Evolutionary conservation across 352 stramenopile genomes (phyloP).

Genomic region (Phytophthora pisi): DNA sequence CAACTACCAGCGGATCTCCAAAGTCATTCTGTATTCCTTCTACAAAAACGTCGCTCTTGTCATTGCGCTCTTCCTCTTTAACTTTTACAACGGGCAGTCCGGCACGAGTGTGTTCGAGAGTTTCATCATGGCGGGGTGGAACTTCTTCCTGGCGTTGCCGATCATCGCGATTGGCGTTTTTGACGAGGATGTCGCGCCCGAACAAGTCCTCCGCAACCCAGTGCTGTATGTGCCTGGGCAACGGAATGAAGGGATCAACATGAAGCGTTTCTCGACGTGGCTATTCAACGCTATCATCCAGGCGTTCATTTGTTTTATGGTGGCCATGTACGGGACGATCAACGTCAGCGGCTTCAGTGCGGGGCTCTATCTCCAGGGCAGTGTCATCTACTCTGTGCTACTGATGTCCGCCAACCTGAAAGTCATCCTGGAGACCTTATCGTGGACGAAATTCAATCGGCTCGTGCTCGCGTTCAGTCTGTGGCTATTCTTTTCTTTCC

Average conservation of each 20-base stretch:
- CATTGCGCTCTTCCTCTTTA: conserved; percentile 77
- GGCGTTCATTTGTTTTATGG: conserved; percentile 66
- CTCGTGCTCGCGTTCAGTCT: conserved; percentile 63
- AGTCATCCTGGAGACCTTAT: conserved; percentile 77
- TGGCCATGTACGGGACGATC: conserved; percentile 49
- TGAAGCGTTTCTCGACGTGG: conserved; percentile 62
- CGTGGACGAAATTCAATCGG: conserved; percentile 76
- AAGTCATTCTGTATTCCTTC: conserved; percentile 91
- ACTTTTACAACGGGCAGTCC: conserved; percentile 84
- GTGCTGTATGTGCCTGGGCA: conserved; percentile 66
- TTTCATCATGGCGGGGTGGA: conserved; percentile 83
- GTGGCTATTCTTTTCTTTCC: conserved; percentile 66
- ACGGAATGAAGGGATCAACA: conserved; percentile 71
- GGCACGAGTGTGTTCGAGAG: conserved; percentile 86
- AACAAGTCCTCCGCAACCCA: conserved; percentile 68
- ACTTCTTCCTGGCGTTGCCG: conserved; percentile 86
- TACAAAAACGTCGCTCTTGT: conserved; percentile 85
- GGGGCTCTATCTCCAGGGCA: conserved; percentile 67
- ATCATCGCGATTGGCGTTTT: conserved; percentile 90
- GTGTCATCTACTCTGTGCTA: conserved; percentile 70
- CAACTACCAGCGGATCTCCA: conserved; percentile 96
- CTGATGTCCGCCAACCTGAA: conserved; percentile 82
- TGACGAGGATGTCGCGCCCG: conserved; percentile 72
- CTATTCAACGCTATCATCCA: conserved; percentile 74
- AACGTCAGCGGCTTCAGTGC: conserved; percentile 43